Evolutionary conservation across 768 basidiomycete genomes (phyloP), one percentile per base, ranked within the genome.

Genomic region (Termitomyces sp.): DNA sequence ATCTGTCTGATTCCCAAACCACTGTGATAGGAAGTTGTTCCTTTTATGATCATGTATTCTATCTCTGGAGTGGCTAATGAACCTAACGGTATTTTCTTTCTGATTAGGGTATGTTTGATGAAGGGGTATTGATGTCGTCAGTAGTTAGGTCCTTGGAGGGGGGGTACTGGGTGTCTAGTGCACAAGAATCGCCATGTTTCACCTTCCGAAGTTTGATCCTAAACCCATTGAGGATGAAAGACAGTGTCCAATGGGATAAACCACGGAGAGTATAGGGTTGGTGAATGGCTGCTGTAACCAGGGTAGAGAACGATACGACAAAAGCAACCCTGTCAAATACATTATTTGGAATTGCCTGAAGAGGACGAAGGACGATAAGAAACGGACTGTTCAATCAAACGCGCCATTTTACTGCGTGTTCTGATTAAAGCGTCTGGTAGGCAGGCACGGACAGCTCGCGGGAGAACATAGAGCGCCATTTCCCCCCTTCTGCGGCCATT

Each of bases 41-140:
- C 17, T 99, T 99, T 71, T 99, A 98, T 65, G 97, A 99, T 65
- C 91, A 93, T 66, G 69, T 75, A 37, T 66, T 98, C 69, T 82
- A 85, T 66, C 62, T 94, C 17, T 99, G 96, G 95, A 71, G 69
- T 44, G 87, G 77, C 32, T 93, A 67, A 79, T 47, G 21, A 55
- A 59, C 41, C 21, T 10, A 11, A 37, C 26, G 65, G 37, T 26
- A 37, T 11, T 24, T 26, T 22, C 5, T 11, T 6, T 52, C 34
- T 46, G 15, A 46, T 46, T n/a, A 44, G 55, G 48, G 44, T 59
- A 56, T 56, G 17, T 37, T 22, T 32, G 41, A 49, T 37, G 45
- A 34, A 37, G 43, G 41, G 50, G 50, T 51, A 53, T 59, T 28
- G 34, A 38, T 28, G 12, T 28, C 37, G 10, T 14, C 10, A 17